Percentiles rank a stretch among this genome's conserved stretches.
Conservation (phyloP, 257 asterid species). For the Solanum chiquidenum region DNA sequence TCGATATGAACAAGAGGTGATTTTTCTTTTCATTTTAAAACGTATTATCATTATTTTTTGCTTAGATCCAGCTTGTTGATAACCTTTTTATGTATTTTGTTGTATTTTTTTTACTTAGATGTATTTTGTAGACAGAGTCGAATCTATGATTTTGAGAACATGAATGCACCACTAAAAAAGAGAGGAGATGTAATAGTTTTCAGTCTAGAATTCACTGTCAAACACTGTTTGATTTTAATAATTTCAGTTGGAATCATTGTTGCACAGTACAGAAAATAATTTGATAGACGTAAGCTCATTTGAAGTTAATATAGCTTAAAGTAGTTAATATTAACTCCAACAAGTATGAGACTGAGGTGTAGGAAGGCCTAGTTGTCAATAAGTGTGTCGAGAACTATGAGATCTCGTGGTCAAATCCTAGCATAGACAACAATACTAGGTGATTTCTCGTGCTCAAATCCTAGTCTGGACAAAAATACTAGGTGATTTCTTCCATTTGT, state of each 20-base stretch:
- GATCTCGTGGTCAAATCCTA: neutral
- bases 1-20: constrained; percentile 93
- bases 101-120: neutral
- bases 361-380: neutral
- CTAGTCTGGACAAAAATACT: too few relatives aligned
- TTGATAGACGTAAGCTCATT: neutral
- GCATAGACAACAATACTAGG: neutral
- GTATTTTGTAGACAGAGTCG: neutral
- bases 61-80: neutral
- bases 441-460: neutral
- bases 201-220: neutral
- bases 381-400: neutral
- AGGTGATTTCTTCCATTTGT: neutral
- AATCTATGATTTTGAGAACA: neutral
- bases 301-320: neutral
- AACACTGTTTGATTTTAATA: neutral
- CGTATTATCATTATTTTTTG: neutral
- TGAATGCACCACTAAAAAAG: neutral
- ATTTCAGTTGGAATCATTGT: neutral
- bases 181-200: neutral
- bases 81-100: neutral
- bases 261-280: neutral
- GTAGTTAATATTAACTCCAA: neutral
- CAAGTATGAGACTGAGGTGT: neutral
- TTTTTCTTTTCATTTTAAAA: neutral